Base-by-base conservation (phyloP, 495 filamentous ascomycete genomes). In the Delitschia confertaspora region DNA sequence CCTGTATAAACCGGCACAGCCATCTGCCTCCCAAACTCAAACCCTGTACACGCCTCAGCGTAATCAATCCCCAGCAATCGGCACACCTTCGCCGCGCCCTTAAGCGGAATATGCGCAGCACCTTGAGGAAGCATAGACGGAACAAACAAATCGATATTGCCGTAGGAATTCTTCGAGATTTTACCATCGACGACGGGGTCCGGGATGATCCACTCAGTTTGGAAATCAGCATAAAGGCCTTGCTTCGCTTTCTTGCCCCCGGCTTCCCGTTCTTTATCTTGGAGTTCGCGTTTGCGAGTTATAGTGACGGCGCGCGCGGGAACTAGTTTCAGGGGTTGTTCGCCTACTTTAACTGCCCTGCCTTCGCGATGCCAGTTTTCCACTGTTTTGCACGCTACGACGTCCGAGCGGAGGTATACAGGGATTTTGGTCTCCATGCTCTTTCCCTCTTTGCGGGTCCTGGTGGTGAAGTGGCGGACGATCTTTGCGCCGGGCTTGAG, bases 291-390 rank as follows among this genome's bases (percentile, higher is more conserved):
- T 58, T 88, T 88, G 26, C 89, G 77, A 30, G 80, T 80, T 10
- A 86, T 75, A 0, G 91, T 96, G 5, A 93, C 89, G 26, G 87
- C 91, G 23, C 91, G 82, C 57, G 89, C 84, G 7, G 88, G 85
- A 0, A 95, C 91, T 25, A 70, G 71, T 57, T 99, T 99, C 29
- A 95, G 65, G 0, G 89, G 82, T 24, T 78, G 65, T 45, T 80
- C 74, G 16, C 85, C 85, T 0, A 68, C 57, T 8, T 71, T 74
- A 8, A 93, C 71, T 23, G 75, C 78, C 1, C 88, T 78, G 17
- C 91, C 91, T 72, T 96, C 93, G 57, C 94, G 93, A 57, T 95
- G 93, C 93, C 93, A 96, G 33, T 82, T 93, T 56, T 99, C 91
- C 11, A 81, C 80, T n/a, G 81, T 87, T 56, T 91, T 84, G 59